A percentile compares a stretch with the other conserved stretches of the same genome.
These are phyloP conservation scores for Limtongozyma cylindracea DNA, from an alignment of 805 yeast species.

Conservation along the genomic window DNA sequence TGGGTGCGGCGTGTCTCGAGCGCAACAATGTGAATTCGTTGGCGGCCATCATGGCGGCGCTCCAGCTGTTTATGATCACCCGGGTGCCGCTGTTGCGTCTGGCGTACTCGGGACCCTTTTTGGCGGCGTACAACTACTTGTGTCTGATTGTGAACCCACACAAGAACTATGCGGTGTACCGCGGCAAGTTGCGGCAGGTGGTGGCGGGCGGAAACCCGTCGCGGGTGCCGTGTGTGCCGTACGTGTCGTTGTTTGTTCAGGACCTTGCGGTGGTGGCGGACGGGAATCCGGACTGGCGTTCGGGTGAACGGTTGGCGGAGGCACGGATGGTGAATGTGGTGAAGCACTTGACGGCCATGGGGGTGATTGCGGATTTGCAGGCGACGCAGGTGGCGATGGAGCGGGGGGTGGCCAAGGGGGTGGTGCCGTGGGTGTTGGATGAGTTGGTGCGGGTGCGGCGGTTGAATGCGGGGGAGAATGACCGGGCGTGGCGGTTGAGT, in stretches of 20 bases:
- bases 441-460: conserved; percentile 53
- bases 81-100: conserved; percentile 37
- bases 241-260: conserved; percentile 47
- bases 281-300: conserved; percentile 50
- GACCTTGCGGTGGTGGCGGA: conserved; percentile 65
- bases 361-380: conserved; percentile 41
- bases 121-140: conserved; percentile 34
- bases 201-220: conserved; percentile 19
- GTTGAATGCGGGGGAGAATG: conserved; percentile 29
- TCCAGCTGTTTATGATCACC: conserved; percentile 49
- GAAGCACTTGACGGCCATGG: conserved; percentile 41
- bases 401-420: conserved; percentile 2
- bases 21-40: conserved; percentile 55
- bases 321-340: conserved; percentile 47
- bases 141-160: conserved; percentile 50
- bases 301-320: conserved; percentile 26
- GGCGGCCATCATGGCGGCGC: conserved; percentile 54
- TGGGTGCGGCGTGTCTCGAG: conserved; percentile 48
- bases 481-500: conserved; percentile 53
- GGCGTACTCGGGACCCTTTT: conserved; percentile 28
- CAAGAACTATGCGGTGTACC: conserved; percentile 44
- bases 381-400: conserved; percentile 37
- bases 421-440: not conserved
- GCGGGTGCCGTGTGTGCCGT: conserved; percentile 49
- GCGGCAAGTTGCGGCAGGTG: conserved; percentile 33